These are phyloP conservation scores for Monilinia vaccinii-corymbosi DNA, from an alignment of 2,329 filamentous ascomycete species.

Conservation along the genomic window DNA sequence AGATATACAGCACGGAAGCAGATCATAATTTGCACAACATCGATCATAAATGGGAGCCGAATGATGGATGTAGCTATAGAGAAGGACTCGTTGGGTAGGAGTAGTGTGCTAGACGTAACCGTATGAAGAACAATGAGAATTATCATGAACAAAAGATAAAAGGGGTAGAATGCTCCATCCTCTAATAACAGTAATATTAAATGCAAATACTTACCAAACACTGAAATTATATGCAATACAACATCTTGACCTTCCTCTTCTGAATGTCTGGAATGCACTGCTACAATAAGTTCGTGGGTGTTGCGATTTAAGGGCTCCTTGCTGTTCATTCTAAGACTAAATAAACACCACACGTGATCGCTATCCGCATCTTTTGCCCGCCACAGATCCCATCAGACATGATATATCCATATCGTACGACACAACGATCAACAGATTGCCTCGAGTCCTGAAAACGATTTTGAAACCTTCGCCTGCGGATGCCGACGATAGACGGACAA, in stretches of 20 bases:
- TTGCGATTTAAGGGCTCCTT: conserved; percentile 6
- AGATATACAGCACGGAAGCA: conserved; percentile 53
- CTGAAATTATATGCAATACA: background rate
- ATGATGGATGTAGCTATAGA: conserved; percentile 84
- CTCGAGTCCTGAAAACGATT: conserved; percentile 6
- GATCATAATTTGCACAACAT: conserved; percentile 87
- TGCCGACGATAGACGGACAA: background rate
- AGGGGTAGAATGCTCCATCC: background rate
- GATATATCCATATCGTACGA: conserved; percentile 24
- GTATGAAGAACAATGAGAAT: conserved; percentile 7
- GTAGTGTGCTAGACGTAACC: conserved; percentile 25
- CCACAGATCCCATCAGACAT: conserved; percentile 18
- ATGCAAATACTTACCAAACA: conserved; percentile 1
- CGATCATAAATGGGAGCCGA: conserved; percentile 78
- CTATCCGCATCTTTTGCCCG: conserved; percentile 15
- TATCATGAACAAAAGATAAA: conserved; percentile 6
- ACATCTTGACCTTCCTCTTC: background rate
- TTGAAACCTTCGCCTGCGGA: conserved; percentile 6
- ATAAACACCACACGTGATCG: conserved; percentile 19
- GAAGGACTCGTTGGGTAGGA: conserved; percentile 34
- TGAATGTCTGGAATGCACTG: conserved; percentile 2
- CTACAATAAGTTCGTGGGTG: background rate
- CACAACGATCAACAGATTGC: conserved; percentile 16
- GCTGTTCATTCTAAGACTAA: conserved; percentile 11
- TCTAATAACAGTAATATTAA: conserved; percentile 8